Evolutionary conservation across 2,329 filamentous ascomycete species (phyloP), one percentile per base, ranked within the genome.

Genomic region (Ascochyta viciae-villosae): DNA sequence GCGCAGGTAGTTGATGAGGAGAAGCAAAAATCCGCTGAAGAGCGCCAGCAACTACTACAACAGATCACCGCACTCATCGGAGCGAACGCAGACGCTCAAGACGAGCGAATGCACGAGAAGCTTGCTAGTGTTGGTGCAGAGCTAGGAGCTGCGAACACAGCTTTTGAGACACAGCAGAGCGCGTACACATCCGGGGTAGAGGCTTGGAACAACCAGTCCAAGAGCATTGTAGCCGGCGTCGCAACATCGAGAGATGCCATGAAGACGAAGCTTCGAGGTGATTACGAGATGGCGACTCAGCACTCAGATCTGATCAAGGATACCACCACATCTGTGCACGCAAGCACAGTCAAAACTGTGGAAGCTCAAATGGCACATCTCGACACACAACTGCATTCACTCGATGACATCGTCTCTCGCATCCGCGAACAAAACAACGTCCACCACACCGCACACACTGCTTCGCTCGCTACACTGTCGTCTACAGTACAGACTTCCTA

Each of bases 301-400:
- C 89, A 91, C 68, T 96, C 92, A 66, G 87, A 83, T n/a, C 88
- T 89, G 6, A 94, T 99, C 65, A 91, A 94, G 65, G 83, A 85
- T 7, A 90, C 90, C 0, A 93, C 94, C 0, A 89, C 90, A 65
- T 91, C 91, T 2, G 92, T 98, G 1, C 93, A 99, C 64, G 89
- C 90, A 31, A 90, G 96, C 76, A 97, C 94, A 0, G 87, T 96
- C 27, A 88, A 89, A 6, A 94, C 96, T 54, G 93, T 98, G 12
- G 90, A 94, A 68, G 88, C 90, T 54, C 95, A 99, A 77, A 90
- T 96, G 78, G 84, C 85, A 52, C 91, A 96, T 64, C 89, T 99
- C 71, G 89, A 90, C 58, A 84, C 83, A n/a, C 92, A 98, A 75
- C 93, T 99, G 85, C 86, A 88, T 53, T 90, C 91, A 1, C 83